Evolutionary conservation across 2,329 filamentous ascomycete genomes (phyloP).

Genomic region (Pseudogymnoascus sp.): DNA sequence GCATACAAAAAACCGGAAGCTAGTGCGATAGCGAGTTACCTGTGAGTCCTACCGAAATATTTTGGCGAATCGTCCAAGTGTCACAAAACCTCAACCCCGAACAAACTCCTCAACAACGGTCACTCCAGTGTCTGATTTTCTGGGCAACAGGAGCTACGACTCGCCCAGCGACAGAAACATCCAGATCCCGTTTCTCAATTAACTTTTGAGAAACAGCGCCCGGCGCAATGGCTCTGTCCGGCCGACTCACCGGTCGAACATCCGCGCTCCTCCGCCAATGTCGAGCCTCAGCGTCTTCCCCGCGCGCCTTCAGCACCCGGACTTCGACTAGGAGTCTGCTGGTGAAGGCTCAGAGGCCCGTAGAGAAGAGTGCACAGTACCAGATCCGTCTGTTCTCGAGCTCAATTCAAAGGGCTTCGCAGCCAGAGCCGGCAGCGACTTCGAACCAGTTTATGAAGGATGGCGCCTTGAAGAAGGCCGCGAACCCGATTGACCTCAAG

Average conservation of each 20-base stretch:
- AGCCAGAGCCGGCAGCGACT: slow-evolving; percentile 72
- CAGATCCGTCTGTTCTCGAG: slow-evolving; percentile 26
- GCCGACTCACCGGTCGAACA: slow-evolving; percentile 25
- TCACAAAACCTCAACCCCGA: slow-evolving; percentile 9
- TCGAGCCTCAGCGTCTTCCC: slow-evolving; percentile 19
- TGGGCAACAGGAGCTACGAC: slow-evolving; percentile 9
- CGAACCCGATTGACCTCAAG: slow-evolving; percentile 79
- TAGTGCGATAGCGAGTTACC: slow-evolving; percentile 7
- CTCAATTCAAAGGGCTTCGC: slow-evolving; percentile 25
- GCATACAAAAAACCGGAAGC: slow-evolving; percentile 5
- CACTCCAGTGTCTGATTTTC: slow-evolving; percentile 4
- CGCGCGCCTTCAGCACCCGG: slow-evolving; percentile 26
- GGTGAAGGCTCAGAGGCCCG: slow-evolving; percentile 18
- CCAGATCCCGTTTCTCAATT: neutral
- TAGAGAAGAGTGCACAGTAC: slow-evolving; percentile 22
- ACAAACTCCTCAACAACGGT: slow-evolving; percentile 12
- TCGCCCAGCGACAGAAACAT: slow-evolving; percentile 7
- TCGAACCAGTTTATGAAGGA: slow-evolving; percentile 70
- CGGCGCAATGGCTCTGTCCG: slow-evolving; percentile 28
- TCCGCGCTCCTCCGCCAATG: slow-evolving; percentile 27
- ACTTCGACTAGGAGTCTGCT: slow-evolving; percentile 20
- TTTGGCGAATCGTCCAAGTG: neutral
- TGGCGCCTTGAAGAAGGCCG: slow-evolving; percentile 71
- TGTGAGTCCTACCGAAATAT: slow-evolving; percentile 8
- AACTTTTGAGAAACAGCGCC: slow-evolving; percentile 13